Conservation (phyloP, 2,329 filamentous ascomycete genomes). For the Beauveria sp. region DNA sequence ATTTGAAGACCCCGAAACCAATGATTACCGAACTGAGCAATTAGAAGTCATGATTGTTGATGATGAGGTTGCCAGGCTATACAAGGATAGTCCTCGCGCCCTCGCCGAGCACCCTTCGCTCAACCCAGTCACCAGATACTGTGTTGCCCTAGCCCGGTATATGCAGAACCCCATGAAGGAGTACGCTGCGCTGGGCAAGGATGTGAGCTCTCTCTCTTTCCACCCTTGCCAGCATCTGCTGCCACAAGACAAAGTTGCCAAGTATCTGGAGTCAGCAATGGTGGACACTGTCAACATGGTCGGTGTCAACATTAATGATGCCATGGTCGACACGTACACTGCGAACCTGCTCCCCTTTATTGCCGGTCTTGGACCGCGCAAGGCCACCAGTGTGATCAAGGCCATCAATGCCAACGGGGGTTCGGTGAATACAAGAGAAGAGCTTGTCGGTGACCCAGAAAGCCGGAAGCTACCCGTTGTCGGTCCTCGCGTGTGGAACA, state of each 20-base stretch:
- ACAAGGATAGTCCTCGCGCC: conserved; percentile 82
- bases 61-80: conserved; percentile 93
- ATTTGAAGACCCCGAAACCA: conserved; percentile 73
- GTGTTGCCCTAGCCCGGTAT: conserved; percentile 81
- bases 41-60: conserved; percentile 89
- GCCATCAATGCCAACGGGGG: conserved; percentile 89
- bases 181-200: conserved; percentile 85
- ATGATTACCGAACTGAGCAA: conserved; percentile 67
- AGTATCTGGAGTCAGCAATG: conserved; percentile 88
- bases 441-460: conserved; percentile 83
- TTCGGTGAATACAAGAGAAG: conserved; percentile 72
- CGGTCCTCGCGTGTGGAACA: conserved; percentile 87
- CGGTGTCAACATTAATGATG: conserved; percentile 91
- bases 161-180: conserved; percentile 95
- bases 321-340: conserved; percentile 70
- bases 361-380: conserved; percentile 84
- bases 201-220: conserved; percentile 80
- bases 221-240: conserved; percentile 85
- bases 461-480: conserved; percentile 72
- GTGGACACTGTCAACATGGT: conserved; percentile 98
- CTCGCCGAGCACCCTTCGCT: conserved; percentile 73
- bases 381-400: conserved; percentile 66
- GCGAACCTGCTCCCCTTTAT: conserved; percentile 87
- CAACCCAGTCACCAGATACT: conserved; percentile 75
- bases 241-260: conserved; percentile 77